Evolutionary conservation across 371 early-diverging fungal genomes (phyloP), one percentile per base, ranked within the genome.

Genomic region (Aphelidium insulamus): DNA sequence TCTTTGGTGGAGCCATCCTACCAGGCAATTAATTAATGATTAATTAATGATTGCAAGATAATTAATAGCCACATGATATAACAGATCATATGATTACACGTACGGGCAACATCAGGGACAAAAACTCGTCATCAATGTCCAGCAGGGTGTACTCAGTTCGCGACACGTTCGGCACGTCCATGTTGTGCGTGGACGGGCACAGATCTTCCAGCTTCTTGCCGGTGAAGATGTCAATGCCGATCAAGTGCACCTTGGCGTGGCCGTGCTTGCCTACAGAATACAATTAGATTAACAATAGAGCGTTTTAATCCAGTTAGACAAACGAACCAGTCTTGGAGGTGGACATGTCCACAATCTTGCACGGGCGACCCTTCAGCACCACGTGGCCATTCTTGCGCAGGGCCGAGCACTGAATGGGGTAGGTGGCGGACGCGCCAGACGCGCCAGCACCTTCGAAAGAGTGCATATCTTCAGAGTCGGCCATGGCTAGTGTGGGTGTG

Each of bases 251-350:
- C 85, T 94, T 92, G 63, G 95, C 95, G 79, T 94, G 95, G 45
- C 95, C 95, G 85, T 95, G 95, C 87, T 95, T 95, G 57, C 95
- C n/a, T n/a, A n/a, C n/a, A n/a, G n/a, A n/a, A n/a, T n/a, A n/a
- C n/a, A n/a, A n/a, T n/a, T 62, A 34, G 65, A 61, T 30, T 30
- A 15, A 17, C 16, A 16, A 30, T 14, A 1, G 30, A 33, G 18
- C 18, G 18, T 8, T 3, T 33, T 2, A 15, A 31, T 7, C 21
- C 17, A 20, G 1, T 7, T n/a, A 19, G n/a, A n/a, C n/a, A n/a
- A n/a, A n/a, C n/a, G n/a, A n/a, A n/a, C n/a, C 81, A 41, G 81
- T 81, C 73, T 80, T 83, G 62, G 82, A 80, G 57, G 83, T 82
- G 39, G 79, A 76, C 85, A 82, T 81, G 52, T 92, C 92, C 36